phyloP scores from a whole-genome alignment of 495 filamentous ascomycete species.

The Bathelium albidoporum region DNA sequence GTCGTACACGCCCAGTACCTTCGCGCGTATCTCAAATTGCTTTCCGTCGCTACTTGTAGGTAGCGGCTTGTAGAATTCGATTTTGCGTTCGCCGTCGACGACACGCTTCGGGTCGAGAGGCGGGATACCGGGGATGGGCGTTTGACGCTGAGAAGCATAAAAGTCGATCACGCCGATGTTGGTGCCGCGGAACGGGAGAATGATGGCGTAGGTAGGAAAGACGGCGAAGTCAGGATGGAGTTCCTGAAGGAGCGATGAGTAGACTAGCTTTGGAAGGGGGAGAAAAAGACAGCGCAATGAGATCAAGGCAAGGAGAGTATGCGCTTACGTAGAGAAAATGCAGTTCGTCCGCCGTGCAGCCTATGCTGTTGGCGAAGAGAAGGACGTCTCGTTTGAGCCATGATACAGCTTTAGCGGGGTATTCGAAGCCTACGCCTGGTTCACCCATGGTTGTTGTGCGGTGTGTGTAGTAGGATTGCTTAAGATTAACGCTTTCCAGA shows the following conservation, averaged over 20 bases:
- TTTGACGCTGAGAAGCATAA: slow-evolving; percentile 44
- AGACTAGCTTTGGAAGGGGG: not conserved
- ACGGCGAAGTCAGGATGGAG: slow-evolving; percentile 61
- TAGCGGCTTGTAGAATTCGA: slow-evolving; percentile 67
- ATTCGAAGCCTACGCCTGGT: slow-evolving; percentile 74
- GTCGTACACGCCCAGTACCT: slow-evolving; percentile 81
- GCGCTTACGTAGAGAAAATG: slow-evolving; percentile 84
- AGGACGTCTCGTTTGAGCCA: slow-evolving; percentile 82
- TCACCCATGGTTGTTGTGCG: slow-evolving; percentile 8
- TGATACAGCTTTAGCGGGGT: slow-evolving; percentile 56
- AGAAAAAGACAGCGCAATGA: not conserved
- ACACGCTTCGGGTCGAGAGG: slow-evolving; percentile 62
- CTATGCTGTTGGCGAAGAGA: slow-evolving; percentile 81
- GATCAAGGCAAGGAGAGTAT: slow-evolving; percentile 20
- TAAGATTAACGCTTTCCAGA: too few relatives aligned
- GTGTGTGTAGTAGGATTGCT: too few relatives aligned
- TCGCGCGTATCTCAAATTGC: slow-evolving; percentile 66
- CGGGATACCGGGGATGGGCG: slow-evolving; percentile 64
- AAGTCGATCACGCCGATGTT: slow-evolving; percentile 76
- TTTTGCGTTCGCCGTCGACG: slow-evolving; percentile 76
- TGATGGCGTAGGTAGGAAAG: slow-evolving; percentile 80
- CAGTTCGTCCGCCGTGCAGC: slow-evolving; percentile 71
- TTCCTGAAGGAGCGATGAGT: slow-evolving; percentile 9
- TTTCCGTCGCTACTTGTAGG: slow-evolving; percentile 60
- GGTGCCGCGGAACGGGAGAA: slow-evolving; percentile 76